These are phyloP conservation scores for Boletus pseudo-olivaceus DNA, from an alignment of 768 basidiomycete genomes.

Conservation along the genomic window DNA sequence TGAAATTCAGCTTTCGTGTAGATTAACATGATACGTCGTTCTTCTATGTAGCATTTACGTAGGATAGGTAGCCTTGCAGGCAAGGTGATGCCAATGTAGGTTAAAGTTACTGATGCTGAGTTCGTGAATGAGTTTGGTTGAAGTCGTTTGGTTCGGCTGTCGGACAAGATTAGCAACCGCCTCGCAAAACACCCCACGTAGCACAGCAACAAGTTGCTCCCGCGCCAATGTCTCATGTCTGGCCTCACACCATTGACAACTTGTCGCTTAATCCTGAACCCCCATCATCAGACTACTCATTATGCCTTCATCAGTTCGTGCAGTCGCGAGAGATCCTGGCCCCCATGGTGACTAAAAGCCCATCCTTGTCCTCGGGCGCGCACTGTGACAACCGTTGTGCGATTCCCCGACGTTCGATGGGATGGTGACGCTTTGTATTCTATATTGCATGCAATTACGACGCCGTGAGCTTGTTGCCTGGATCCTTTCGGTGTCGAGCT, in stretches of 20 bases:
- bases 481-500: neutral
- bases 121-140: neutral
- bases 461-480: neutral
- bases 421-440: conserved; percentile 24
- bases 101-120: neutral
- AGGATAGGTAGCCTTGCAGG: neutral
- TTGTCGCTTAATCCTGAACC: conserved; percentile 8
- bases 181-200: too few relatives aligned
- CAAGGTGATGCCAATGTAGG: neutral
- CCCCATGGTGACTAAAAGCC: neutral
- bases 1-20: conserved; percentile 1
- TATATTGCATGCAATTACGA: neutral
- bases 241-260: neutral
- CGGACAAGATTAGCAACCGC: neutral
- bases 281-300: conserved; percentile 7
- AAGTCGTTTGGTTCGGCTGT: too few relatives aligned
- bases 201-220: too few relatives aligned
- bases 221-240: conserved; percentile 3
- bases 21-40: neutral
- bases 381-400: neutral
- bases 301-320: neutral
- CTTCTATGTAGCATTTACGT: conserved; percentile 16
- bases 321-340: neutral
- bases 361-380: neutral
- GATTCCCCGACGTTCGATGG: neutral